Base-by-base conservation (phyloP, 176 grass and related monocot genomes). In the Triticum dicoccoides region DNA sequence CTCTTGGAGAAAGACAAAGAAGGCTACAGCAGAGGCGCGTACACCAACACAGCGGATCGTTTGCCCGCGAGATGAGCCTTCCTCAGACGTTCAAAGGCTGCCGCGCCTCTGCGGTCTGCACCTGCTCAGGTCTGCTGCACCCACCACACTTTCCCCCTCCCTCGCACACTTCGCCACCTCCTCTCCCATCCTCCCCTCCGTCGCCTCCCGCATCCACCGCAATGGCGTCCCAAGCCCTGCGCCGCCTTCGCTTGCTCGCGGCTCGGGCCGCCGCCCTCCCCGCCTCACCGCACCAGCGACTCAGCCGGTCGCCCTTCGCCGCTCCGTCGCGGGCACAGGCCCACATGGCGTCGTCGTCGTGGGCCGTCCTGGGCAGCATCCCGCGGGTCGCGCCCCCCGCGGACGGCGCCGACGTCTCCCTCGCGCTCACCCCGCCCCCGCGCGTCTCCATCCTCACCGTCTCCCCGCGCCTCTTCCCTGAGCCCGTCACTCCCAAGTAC, bases 351-450 rank as follows among this genome's bases (percentile, higher is more conserved):
- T 33, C 80, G 25, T 70, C 80, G 65, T 56, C 80, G 29, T 85
- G 73, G 73, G 83, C 76, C 73, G 54, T 85, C 61, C 73, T 85
- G 17, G 61, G 73, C 61, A 65, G 61, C 72, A 51, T 77, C 41
- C 80, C 62, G 17, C 71, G 80, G 47, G 71, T 82, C 72, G 18
- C 80, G 20, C 30, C 32, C 29, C 0, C 45, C 18, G 21, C 39
- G 0, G 29, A 71, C 45, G 45, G 21, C 47, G 65, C 61, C 78
- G 78, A 80, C 61, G 12, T 66, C 38, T 65, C 61, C 61, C 61
- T 80, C 24, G 61, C 38, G n/a, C 61, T 80, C 61, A n/a, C 78
- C 3, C 12, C 61, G 78, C 78, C 66, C 3, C 66, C 78, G 38
- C 61, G 78, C 61, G 39, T 80, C 61, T 65, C 78, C 37, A 29